phyloP scores from a whole-genome alignment of 441 rosid species.

The Pelargonium citronellum region DNA sequence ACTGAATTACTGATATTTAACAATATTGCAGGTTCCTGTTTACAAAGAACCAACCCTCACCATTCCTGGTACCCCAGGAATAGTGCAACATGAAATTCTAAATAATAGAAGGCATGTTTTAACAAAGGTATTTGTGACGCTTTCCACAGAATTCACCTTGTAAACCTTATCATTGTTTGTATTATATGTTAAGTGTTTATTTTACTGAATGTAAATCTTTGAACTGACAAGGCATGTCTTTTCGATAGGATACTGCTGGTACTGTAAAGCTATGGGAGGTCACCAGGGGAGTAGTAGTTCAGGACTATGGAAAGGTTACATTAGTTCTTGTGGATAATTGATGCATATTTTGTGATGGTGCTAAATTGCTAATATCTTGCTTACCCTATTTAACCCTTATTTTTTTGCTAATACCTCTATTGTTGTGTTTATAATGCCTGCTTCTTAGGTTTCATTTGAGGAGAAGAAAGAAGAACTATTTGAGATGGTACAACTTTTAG shows the following conservation, averaged over 20 bases:
- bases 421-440: conserved; percentile 17
- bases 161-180: background rate
- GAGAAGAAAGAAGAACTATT: conserved; percentile 83
- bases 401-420: conserved; percentile 4
- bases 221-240: background rate
- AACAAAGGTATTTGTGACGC: conserved; percentile 59
- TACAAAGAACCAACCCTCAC: conserved; percentile 69
- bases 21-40: conserved; percentile 57
- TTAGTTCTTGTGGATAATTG: background rate
- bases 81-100: conserved; percentile 91
- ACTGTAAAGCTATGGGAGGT: conserved; percentile 95
- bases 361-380: background rate
- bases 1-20: conserved; percentile 7
- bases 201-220: background rate
- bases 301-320: conserved; percentile 87
- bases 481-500: conserved; percentile 63
- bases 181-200: background rate
- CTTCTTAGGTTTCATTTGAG: conserved; percentile 70
- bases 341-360: background rate
- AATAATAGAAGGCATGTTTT: conserved; percentile 91
- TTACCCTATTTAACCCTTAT: too few species aligned
- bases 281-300: conserved; percentile 72
- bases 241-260: conserved; percentile 77
- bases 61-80: conserved; percentile 83
- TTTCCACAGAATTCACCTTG: conserved; percentile 8